A percentile compares a stretch with the other conserved stretches of the same genome.
phyloP scores from a whole-genome alignment of 169 alveolate species.

The Ichthyophthirius multifiliis region DNA sequence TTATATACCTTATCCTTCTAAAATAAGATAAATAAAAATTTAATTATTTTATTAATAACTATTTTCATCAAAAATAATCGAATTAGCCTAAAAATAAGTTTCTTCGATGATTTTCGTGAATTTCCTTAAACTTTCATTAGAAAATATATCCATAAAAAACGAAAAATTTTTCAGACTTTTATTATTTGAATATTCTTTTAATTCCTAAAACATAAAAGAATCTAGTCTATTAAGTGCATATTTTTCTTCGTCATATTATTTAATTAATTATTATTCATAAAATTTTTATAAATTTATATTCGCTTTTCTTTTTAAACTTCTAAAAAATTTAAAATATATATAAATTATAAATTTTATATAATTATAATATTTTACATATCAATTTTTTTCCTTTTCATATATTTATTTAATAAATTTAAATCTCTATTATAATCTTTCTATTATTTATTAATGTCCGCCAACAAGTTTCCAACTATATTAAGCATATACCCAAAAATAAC shows the following conservation, averaged over 20 bases:
- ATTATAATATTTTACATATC: background rate
- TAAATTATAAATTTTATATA: background rate
- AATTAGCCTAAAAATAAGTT: background rate
- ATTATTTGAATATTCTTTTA: background rate
- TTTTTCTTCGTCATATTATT: background rate
- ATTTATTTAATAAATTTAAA: background rate
- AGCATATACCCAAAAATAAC: background rate
- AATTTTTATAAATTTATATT: background rate
- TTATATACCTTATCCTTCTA: background rate
- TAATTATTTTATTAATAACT: background rate
- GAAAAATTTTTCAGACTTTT: background rate
- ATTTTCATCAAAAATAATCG: background rate
- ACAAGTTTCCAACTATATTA: background rate
- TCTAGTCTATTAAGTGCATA: background rate
- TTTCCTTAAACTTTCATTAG: background rate
- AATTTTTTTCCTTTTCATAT: constrained; percentile 2
- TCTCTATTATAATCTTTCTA: background rate
- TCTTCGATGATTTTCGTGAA: background rate
- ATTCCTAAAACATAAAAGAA: background rate
- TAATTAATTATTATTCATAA: background rate
- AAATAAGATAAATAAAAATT: background rate
- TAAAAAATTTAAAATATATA: background rate
- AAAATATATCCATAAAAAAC: background rate
- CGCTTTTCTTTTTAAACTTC: background rate
- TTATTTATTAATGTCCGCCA: background rate